Percentiles rank a stretch among this genome's conserved stretches.
phyloP scores from a whole-genome alignment of 441 rosid genomes.

The Erodium chrysanthum region DNA sequence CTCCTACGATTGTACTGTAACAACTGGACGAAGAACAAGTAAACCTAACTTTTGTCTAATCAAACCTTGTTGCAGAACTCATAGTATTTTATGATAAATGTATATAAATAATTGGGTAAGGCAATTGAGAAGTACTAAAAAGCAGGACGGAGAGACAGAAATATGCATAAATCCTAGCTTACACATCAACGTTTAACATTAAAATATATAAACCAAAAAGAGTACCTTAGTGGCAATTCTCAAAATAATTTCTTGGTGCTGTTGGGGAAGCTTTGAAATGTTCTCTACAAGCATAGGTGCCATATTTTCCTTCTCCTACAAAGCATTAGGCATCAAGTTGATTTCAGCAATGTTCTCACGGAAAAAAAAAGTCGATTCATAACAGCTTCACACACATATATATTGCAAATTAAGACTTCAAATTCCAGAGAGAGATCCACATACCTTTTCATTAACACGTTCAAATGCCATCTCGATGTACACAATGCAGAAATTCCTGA shows the following conservation, averaged over 20 bases:
- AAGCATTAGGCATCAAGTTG: conserved; percentile 11
- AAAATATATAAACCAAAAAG: not conserved
- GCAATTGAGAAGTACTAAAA: not conserved
- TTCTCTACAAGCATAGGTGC: conserved; percentile 52
- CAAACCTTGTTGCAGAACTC: not conserved
- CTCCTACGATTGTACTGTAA: not conserved
- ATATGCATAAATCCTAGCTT: not conserved
- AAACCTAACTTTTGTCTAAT: not conserved
- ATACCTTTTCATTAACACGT: conserved; percentile 50
- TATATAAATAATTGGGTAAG: not conserved
- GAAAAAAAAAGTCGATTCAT: conserved; percentile 6
- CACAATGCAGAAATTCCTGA: conserved; percentile 73
- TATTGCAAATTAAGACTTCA: conserved; percentile 8
- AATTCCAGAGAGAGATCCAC: conserved; percentile 18
- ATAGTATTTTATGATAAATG: not conserved
- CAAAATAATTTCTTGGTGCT: conserved; percentile 74
- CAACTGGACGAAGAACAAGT: not conserved
- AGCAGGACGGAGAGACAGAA: not conserved
- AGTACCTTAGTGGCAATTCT: conserved; percentile 63
- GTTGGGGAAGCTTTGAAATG: conserved; percentile 61
- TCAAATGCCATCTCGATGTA: conserved; percentile 96
- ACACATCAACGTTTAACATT: not conserved
- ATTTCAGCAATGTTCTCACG: not conserved
- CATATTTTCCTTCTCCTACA: conserved; percentile 72
- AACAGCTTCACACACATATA: conserved; percentile 3